These are phyloP conservation scores for Syncephalastrum contaminatum DNA, from an alignment of 371 early-diverging fungal genomes.

Conservation along the genomic window DNA sequence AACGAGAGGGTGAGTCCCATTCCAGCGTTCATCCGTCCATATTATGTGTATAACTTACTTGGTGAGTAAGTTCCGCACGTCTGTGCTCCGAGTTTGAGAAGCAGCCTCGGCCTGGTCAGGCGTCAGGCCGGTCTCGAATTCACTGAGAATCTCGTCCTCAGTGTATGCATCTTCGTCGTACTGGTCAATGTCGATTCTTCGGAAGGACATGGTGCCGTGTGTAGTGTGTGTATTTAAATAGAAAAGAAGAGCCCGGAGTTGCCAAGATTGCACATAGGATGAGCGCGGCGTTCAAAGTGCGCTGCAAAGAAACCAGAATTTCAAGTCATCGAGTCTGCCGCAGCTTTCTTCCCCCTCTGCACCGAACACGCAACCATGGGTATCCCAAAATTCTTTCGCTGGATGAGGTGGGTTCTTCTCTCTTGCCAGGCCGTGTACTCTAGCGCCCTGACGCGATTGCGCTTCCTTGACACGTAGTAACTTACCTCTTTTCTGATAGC, in stretches of 20 bases:
- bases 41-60: constrained; percentile 21
- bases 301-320: background rate
- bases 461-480: background rate
- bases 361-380: constrained; percentile 56
- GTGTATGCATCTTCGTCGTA: constrained; percentile 78
- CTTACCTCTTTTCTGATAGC: constrained; percentile 33
- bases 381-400: constrained; percentile 90
- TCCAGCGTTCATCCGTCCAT: background rate
- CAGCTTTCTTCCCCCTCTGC: constrained; percentile 1
- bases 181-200: constrained; percentile 82
- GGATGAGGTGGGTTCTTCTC: constrained; percentile 64
- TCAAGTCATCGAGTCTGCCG: background rate
- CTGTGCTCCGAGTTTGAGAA: constrained; percentile 58
- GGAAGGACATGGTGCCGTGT: constrained; percentile 14
- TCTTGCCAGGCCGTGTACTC: background rate
- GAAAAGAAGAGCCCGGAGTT: background rate
- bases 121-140: constrained; percentile 34
- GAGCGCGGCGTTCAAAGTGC: constrained; percentile 1
- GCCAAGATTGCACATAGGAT: no score
- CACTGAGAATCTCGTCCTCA: constrained; percentile 59
- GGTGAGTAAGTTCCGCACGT: constrained; percentile 59
- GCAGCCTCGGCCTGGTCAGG: constrained; percentile 56
- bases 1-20: background rate
- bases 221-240: background rate
- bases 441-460: background rate